phyloP scores from a whole-genome alignment of 768 basidiomycete species.

The Harrya chromipes region DNA sequence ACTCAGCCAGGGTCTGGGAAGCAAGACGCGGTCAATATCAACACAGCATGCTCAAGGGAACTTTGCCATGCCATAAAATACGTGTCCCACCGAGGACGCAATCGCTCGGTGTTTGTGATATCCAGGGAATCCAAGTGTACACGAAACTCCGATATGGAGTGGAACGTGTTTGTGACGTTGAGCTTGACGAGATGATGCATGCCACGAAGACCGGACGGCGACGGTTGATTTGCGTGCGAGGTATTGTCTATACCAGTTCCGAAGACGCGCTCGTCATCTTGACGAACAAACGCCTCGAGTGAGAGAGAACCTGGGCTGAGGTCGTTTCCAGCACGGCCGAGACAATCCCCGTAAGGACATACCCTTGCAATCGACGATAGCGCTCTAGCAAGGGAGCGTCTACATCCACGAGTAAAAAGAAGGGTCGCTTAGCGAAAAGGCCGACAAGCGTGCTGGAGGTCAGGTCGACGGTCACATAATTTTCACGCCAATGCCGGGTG shows the following conservation, averaged over 20 bases:
- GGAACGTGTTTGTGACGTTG: slow-evolving; percentile 64
- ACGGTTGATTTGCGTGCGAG: slow-evolving; percentile 19
- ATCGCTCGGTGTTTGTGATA: slow-evolving; percentile 65
- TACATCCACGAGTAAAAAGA: slow-evolving; percentile 79
- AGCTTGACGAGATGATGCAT: slow-evolving; percentile 52
- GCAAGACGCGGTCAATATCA: slow-evolving; percentile 5
- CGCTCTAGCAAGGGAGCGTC: slow-evolving; percentile 80
- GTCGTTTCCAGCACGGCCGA: slow-evolving; percentile 8
- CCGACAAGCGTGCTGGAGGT: slow-evolving; percentile 52
- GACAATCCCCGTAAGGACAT: slow-evolving; percentile 18
- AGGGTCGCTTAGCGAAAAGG: slow-evolving; percentile 80
- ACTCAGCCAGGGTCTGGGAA: slow-evolving; percentile 75
- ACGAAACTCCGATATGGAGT: slow-evolving; percentile 50
- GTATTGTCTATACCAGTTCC: slow-evolving; percentile 33
- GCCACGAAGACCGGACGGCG: slow-evolving; percentile 16
- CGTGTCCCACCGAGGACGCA: slow-evolving; percentile 90
- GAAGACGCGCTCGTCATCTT: slow-evolving; percentile 69
- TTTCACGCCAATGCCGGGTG: slow-evolving; percentile 74
- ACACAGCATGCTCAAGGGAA: background rate
- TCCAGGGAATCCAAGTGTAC: slow-evolving; percentile 65
- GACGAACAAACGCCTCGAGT: slow-evolving; percentile 70
- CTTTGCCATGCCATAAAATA: slow-evolving; percentile 86
- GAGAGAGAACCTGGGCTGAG: slow-evolving; percentile 30
- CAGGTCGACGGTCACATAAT: slow-evolving; percentile 82
- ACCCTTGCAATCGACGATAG: slow-evolving; percentile 58